Conservation (phyloP, 108 stramenopile genomes). For the Aurantiochytrium sp. region DNA sequence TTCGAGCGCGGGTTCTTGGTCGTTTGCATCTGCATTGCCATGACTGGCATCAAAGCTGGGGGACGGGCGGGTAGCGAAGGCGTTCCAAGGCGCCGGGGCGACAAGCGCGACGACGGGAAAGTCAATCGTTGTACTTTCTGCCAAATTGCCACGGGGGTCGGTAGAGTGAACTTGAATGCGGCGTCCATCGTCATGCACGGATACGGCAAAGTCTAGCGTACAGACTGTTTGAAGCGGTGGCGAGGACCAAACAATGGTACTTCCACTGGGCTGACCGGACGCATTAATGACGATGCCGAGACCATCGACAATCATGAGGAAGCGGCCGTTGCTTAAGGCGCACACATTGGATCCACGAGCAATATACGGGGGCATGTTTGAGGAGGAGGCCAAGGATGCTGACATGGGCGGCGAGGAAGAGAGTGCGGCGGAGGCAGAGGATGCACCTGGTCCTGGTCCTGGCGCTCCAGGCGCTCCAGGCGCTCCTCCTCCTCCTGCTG, state of each 20-base stretch:
- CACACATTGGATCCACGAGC: background rate
- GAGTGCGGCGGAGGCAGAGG: background rate
- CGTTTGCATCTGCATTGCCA: background rate
- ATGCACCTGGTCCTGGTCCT: background rate
- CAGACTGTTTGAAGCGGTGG: background rate
- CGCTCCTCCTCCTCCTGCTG: too few relatives aligned
- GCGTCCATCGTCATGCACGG: background rate
- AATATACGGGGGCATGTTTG: background rate
- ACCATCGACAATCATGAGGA: background rate
- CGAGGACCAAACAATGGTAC: background rate
- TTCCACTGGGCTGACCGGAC: background rate
- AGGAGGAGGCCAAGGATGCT: too few relatives aligned
- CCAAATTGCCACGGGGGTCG: background rate
- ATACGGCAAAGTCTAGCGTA: background rate
- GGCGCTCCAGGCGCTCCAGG: background rate
- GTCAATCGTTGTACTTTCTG: background rate
- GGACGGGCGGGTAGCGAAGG: background rate
- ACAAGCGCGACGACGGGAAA: background rate
- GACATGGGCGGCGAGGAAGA: background rate
- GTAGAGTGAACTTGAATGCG: background rate
- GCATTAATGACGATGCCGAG: background rate
- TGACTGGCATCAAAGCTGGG: background rate
- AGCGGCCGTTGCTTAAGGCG: background rate
- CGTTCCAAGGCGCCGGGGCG: slow-evolving; percentile 11
- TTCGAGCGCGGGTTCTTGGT: background rate